A percentile compares a stretch with the other conserved stretches of the same genome.
These are phyloP conservation scores for Geosmithia morbida DNA, from an alignment of 2,329 filamentous ascomycete species.

Conservation along the genomic window DNA sequence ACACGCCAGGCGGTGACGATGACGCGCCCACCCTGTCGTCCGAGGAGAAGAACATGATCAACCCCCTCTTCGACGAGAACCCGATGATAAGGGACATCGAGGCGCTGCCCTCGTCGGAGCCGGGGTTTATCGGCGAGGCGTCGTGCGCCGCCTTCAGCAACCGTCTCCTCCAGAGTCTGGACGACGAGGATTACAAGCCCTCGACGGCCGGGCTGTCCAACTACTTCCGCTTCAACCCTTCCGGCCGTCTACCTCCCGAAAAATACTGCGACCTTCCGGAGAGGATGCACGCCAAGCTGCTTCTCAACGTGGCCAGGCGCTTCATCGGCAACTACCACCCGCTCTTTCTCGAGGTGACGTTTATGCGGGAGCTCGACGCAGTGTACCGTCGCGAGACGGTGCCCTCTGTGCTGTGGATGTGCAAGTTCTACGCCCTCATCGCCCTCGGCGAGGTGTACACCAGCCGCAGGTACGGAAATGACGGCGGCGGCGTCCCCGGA, in stretches of 20 bases:
- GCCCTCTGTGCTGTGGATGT: conserved; percentile 16
- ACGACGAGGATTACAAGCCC: conserved; percentile 10
- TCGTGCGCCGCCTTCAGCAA: conserved; percentile 15
- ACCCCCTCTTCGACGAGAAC: conserved; percentile 9
- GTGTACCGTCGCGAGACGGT: conserved; percentile 17
- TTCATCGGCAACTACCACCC: conserved; percentile 17
- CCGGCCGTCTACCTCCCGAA: background rate
- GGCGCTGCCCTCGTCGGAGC: conserved; percentile 1
- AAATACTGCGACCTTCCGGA: conserved; percentile 8
- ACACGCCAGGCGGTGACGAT: background rate
- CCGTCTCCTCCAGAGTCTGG: conserved; percentile 12
- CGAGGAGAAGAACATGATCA: conserved; percentile 13
- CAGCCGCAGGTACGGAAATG: conserved; percentile 15
- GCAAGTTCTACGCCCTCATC: conserved; percentile 28
- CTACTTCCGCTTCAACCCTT: conserved; percentile 7
- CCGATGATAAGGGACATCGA: conserved; percentile 4
- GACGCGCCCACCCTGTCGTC: conserved; percentile 6
- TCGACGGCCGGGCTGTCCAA: conserved; percentile 13
- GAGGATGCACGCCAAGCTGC: conserved; percentile 13
- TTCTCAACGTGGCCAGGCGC: conserved; percentile 11
- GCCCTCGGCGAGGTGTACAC: conserved; percentile 29
- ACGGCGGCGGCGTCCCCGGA: conserved; percentile 19
- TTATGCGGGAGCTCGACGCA: conserved; percentile 18
- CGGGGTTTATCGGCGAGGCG: conserved; percentile 14
- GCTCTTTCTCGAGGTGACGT: conserved; percentile 18